Percentiles rank a stretch among this genome's conserved stretches.
Conservation (phyloP, 108 stramenopile species). For the Mediolabrus comicus region DNA sequence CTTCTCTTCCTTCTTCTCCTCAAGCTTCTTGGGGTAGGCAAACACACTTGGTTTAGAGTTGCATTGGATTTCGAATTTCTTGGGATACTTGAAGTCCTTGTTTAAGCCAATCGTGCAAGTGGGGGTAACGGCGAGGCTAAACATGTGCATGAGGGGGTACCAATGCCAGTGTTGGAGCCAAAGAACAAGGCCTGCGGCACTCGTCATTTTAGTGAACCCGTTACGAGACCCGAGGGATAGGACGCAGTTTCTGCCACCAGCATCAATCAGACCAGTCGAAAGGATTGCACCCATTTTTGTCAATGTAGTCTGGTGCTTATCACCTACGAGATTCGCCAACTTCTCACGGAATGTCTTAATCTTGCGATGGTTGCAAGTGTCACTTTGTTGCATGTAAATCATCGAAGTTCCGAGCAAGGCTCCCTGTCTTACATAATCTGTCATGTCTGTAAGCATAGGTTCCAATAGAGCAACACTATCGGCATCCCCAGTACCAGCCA, state of each 20-base stretch:
- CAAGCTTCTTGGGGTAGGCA: slow-evolving; percentile 95
- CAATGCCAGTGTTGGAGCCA: slow-evolving; percentile 99
- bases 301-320: slow-evolving; percentile 95
- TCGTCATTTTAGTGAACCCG: slow-evolving; percentile 95
- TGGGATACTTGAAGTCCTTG: slow-evolving; percentile 94
- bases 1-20: slow-evolving; percentile 98
- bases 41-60: slow-evolving; percentile 89
- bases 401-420: slow-evolving; percentile 95
- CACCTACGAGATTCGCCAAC: slow-evolving; percentile 69
- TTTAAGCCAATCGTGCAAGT: slow-evolving; percentile 96
- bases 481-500: slow-evolving; percentile 93
- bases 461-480: slow-evolving; percentile 96
- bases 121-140: slow-evolving; percentile 93
- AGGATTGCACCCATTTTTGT: slow-evolving; percentile 99
- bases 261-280: slow-evolving; percentile 96
- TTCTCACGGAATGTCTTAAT: slow-evolving; percentile 88
- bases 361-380: slow-evolving; percentile 75
- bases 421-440: slow-evolving; percentile 98
- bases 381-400: slow-evolving; percentile 98
- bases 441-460: slow-evolving; percentile 98
- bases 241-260: slow-evolving; percentile 95
- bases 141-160: slow-evolving; percentile 98
- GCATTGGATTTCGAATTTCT: slow-evolving; percentile 90
- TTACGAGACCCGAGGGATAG: slow-evolving; percentile 85
- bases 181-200: slow-evolving; percentile 91